phyloP scores from a whole-genome alignment of 2,329 filamentous ascomycete genomes.

The Akanthomyces uredinophilus region DNA sequence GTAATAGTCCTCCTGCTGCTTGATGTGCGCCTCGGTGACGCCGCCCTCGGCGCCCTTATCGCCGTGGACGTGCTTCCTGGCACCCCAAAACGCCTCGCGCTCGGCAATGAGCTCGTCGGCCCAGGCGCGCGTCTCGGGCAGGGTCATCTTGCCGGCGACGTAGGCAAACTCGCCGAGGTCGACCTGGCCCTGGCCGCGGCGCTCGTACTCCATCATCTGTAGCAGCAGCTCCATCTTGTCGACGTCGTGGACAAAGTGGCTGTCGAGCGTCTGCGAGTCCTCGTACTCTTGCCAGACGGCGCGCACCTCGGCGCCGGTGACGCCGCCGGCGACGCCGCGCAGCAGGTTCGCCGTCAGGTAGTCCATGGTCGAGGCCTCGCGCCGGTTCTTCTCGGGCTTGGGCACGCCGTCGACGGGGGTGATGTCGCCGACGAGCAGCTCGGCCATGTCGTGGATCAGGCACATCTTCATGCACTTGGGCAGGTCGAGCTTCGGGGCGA shows the following conservation, averaged over 20 bases:
- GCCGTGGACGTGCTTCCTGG: constrained; percentile 42
- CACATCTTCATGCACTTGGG: constrained; percentile 90
- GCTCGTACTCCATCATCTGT: constrained; percentile 97
- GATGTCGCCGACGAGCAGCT: constrained; percentile 91
- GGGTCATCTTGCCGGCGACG: constrained; percentile 66
- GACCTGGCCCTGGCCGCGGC: constrained; percentile 54
- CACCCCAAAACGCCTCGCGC: constrained; percentile 66
- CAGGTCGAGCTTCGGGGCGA: constrained; percentile 69
- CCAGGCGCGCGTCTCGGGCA: constrained; percentile 79
- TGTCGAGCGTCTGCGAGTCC: constrained; percentile 76
- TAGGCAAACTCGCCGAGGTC: constrained; percentile 85
- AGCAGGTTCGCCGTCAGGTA: constrained; percentile 73
- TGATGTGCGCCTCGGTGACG: constrained; percentile 31
- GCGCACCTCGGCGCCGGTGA: constrained; percentile 65
- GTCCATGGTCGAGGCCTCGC: constrained; percentile 87
- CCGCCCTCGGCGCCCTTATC: constrained; percentile 36
- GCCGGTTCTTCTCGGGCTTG: constrained; percentile 83
- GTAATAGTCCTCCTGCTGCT: constrained; percentile 49
- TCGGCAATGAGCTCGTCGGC: constrained; percentile 70
- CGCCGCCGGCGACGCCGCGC: constrained; percentile 68
- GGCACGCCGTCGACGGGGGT: constrained; percentile 82
- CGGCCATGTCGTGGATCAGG: constrained; percentile 95
- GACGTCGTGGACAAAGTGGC: constrained; percentile 88
- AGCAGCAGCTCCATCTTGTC: constrained; percentile 94
- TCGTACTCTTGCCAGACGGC: constrained; percentile 95